These are phyloP conservation scores for Rhodotorula sp. DNA, from an alignment of 1,284 basidiomycete genomes.

Conservation along the genomic window DNA sequence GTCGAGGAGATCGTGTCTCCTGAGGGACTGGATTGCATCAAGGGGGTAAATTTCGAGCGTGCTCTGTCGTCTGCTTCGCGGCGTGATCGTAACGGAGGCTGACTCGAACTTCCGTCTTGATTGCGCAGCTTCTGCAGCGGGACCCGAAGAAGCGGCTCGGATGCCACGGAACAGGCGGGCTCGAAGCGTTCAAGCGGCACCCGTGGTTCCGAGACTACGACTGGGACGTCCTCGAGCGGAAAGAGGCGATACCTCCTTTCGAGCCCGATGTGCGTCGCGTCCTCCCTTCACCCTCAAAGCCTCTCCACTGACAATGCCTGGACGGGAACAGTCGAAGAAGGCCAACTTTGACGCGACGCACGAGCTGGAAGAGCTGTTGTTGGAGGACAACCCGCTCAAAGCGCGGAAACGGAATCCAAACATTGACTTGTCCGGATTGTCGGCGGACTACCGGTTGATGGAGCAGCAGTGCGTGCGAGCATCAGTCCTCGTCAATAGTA, in stretches of 20 bases:
- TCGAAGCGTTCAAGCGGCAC: slow-evolving; percentile 62
- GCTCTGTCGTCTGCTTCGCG: neutral
- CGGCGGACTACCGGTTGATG: slow-evolving; percentile 91
- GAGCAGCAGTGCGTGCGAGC: slow-evolving; percentile 74
- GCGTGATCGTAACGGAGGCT: too few species aligned
- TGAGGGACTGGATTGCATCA: slow-evolving; percentile 70
- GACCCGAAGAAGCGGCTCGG: slow-evolving; percentile 78
- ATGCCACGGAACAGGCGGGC: slow-evolving; percentile 62
- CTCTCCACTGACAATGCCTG: too few species aligned
- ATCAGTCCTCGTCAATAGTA: too few species aligned
- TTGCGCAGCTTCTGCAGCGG: slow-evolving; percentile 71
- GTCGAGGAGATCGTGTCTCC: slow-evolving; percentile 63
- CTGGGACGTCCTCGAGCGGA: slow-evolving; percentile 79
- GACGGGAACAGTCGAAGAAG: slow-evolving; percentile 90
- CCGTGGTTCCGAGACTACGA: slow-evolving; percentile 84
- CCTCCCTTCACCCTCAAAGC: neutral
- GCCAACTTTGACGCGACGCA: slow-evolving; percentile 99
- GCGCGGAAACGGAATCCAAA: slow-evolving; percentile 87
- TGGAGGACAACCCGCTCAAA: slow-evolving; percentile 96
- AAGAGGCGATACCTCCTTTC: slow-evolving; percentile 79
- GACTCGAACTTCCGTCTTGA: too few species aligned
- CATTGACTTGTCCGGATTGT: slow-evolving; percentile 78
- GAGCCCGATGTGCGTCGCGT: slow-evolving; percentile 80
- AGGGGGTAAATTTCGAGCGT: slow-evolving; percentile 57
- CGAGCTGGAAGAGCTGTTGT: slow-evolving; percentile 88